Percentiles rank a stretch among this genome's conserved stretches.
Evolutionary conservation across 129 eudicot species (phyloP).

Genomic region (Mikania micrantha): DNA sequence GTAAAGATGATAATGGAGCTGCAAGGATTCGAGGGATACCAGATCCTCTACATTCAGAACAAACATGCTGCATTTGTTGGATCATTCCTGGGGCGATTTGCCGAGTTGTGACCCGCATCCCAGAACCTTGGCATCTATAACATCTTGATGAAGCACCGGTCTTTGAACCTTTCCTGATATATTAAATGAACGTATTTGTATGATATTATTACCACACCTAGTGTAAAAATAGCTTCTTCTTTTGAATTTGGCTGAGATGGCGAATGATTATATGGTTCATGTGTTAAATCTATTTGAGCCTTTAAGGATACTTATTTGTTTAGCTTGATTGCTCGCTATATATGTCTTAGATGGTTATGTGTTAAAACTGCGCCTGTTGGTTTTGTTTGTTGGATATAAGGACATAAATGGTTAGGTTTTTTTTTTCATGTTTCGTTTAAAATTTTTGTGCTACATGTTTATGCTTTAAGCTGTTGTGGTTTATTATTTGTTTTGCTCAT

Average conservation of each 20-base stretch:
- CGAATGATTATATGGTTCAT: neutral
- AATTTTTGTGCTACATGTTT: too few species aligned
- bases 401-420: too few species aligned
- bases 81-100: slow-evolving; percentile 70
- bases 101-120: slow-evolving; percentile 49
- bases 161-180: slow-evolving; percentile 72
- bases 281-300: too few species aligned
- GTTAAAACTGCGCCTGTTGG: too few species aligned
- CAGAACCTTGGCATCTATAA: slow-evolving; percentile 72
- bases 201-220: neutral
- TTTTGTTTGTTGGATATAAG: too few species aligned
- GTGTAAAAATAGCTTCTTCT: neutral
- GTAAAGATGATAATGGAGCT: neutral
- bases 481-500: too few species aligned
- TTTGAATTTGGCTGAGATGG: neutral
- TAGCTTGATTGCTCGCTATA: too few species aligned
- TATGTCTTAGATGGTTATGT: too few species aligned
- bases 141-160: slow-evolving; percentile 59
- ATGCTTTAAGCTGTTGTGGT: too few species aligned
- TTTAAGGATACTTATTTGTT: too few species aligned
- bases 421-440: too few species aligned
- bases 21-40: slow-evolving; percentile 26
- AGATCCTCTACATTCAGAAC: slow-evolving; percentile 72
- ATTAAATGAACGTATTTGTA: slow-evolving; percentile 1
- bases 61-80: slow-evolving; percentile 72